Evolutionary conservation across 306 rosid species (phyloP).

Genomic region (Arachis stenosperma): DNA sequence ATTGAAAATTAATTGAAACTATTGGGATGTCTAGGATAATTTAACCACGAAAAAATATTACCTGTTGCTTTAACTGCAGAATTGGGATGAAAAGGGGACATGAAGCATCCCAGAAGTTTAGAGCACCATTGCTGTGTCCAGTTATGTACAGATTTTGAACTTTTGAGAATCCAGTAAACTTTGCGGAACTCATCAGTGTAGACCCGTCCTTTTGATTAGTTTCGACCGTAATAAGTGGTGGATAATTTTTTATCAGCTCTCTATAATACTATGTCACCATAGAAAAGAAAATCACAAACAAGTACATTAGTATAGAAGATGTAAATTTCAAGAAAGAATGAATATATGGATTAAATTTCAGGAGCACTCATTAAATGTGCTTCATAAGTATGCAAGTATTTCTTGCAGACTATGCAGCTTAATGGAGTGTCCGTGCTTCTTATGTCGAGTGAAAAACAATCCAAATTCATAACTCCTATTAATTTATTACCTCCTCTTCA

Average conservation of each 20-base stretch:
- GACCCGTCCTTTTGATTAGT: conserved; percentile 60
- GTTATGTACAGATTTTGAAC: conserved; percentile 81
- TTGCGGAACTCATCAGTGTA: conserved; percentile 44
- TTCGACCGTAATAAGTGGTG: conserved; percentile 58
- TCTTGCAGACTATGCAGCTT: too few species aligned
- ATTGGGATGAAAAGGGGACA: conserved; percentile 68
- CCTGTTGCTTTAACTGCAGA: conserved; percentile 84
- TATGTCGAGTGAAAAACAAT: too few species aligned
- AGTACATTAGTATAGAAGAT: conserved; percentile 18
- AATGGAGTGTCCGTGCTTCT: too few species aligned
- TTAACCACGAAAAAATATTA: conserved; percentile 24
- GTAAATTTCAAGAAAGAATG: conserved; percentile 13
- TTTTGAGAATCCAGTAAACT: conserved; percentile 77
- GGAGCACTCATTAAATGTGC: too few species aligned
- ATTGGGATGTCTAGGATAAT: too few species aligned
- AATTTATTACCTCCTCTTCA: conserved; percentile 66
- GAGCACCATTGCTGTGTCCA: conserved; percentile 83
- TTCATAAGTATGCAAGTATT: too few species aligned
- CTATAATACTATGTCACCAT: conserved; percentile 60
- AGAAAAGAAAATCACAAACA: conserved; percentile 35
- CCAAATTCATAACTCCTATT: not conserved
- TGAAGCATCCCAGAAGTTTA: conserved; percentile 88
- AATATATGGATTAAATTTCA: not conserved
- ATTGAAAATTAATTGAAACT: not conserved
- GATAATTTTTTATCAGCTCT: conserved; percentile 58